These are phyloP conservation scores for Puccinellia tenuiflora DNA, from an alignment of 176 grass and related monocot genomes.

Conservation along the genomic window DNA sequence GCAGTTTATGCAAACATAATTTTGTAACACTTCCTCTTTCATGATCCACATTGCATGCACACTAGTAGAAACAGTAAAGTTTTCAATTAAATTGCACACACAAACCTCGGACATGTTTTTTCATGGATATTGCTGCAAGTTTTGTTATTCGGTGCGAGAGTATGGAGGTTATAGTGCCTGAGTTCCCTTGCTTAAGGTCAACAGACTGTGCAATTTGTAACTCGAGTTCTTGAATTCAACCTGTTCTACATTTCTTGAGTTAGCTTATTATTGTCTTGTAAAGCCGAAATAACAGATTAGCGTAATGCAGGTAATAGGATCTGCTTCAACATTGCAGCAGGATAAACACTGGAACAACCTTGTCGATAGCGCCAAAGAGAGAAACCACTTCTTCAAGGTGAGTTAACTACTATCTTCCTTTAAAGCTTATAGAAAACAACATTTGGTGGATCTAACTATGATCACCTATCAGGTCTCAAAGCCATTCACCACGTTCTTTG, in stretches of 20 bases:
- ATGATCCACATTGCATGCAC: background rate
- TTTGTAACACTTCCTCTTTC: background rate
- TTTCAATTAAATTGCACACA: background rate
- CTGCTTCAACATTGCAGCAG: slow-evolving; percentile 75
- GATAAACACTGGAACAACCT: slow-evolving; percentile 89
- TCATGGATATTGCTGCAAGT: background rate
- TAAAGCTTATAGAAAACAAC: background rate
- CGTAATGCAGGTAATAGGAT: slow-evolving; percentile 64
- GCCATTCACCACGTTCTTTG: slow-evolving; percentile 65
- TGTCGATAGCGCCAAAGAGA: slow-evolving; percentile 77
- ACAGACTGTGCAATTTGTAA: background rate
- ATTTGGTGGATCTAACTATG: slow-evolving; percentile 3
- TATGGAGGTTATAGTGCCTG: background rate
- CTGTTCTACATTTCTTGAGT: background rate
- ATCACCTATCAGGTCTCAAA: slow-evolving; percentile 52
- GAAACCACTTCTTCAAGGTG: slow-evolving; percentile 56
- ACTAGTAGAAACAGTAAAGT: background rate
- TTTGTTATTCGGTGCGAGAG: background rate
- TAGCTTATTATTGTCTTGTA: slow-evolving; percentile 12
- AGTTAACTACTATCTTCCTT: background rate
- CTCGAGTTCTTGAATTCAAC: slow-evolving; percentile 1
- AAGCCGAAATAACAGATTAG: slow-evolving; percentile 26
- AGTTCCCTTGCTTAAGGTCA: background rate
- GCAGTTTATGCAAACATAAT: background rate
- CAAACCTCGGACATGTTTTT: background rate